Conservation (phyloP, 768 basidiomycete genomes). For the Fomitopsis pulvina region DNA sequence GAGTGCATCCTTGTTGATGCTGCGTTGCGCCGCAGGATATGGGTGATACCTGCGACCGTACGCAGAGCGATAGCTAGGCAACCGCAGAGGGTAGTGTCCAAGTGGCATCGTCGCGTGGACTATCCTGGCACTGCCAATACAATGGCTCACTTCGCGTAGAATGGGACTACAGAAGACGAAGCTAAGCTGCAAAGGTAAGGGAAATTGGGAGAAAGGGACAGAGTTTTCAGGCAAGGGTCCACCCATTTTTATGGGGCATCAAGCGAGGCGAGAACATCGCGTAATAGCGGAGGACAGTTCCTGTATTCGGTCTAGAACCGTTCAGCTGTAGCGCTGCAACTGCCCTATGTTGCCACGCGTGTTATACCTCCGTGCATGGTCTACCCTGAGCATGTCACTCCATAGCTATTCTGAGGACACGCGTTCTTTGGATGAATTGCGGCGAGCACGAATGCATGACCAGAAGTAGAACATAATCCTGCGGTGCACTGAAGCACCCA, state of each 20-base stretch:
- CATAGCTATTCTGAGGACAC: background rate
- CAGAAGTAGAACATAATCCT: no score
- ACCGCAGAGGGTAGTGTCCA: background rate
- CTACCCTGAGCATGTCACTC: background rate
- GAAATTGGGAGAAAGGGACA: background rate
- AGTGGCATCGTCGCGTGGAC: background rate
- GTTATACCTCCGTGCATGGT: background rate
- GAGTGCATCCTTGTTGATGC: background rate
- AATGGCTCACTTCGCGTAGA: no score
- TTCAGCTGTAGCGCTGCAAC: background rate
- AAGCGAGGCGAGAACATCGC: background rate
- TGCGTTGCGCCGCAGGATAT: background rate
- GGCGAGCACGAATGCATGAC: no score
- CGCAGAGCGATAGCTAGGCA: background rate
- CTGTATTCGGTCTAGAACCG: background rate
- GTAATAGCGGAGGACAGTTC: background rate
- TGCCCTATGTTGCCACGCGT: background rate
- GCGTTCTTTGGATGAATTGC: no score
- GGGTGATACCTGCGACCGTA: background rate
- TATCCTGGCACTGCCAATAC: background rate
- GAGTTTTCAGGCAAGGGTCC: background rate
- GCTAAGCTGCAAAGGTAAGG: no score
- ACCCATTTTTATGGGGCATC: background rate
- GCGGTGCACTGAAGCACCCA: no score
- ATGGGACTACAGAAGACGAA: no score